phyloP scores from a whole-genome alignment of 306 rosid species.

The Purshia tridentata region DNA sequence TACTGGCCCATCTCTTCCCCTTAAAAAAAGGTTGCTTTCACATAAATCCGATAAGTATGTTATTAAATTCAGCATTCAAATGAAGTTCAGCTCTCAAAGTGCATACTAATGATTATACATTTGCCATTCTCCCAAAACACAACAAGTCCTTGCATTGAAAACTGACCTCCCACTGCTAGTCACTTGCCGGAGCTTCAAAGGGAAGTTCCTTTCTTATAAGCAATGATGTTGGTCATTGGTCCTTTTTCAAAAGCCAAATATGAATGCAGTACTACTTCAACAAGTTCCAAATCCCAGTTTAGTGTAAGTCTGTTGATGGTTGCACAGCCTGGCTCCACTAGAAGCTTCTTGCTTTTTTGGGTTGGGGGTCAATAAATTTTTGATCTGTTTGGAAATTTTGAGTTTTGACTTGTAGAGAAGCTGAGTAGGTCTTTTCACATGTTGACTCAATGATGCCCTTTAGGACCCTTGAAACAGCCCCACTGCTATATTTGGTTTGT shows the following conservation, averaged over 20 bases:
- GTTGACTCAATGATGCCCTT: slow-evolving; percentile 30
- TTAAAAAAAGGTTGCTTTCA: slow-evolving; percentile 5
- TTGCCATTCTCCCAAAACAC: slow-evolving; percentile 15
- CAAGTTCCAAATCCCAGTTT: slow-evolving; percentile 1
- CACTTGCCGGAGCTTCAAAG: slow-evolving; percentile 11
- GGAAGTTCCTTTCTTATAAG: neutral
- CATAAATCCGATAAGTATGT: slow-evolving; percentile 10
- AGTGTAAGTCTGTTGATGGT: slow-evolving; percentile 10
- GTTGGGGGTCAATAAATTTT: slow-evolving; percentile 3
- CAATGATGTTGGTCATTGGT: slow-evolving; percentile 26
- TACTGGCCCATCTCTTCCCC: neutral
- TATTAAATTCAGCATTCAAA: slow-evolving; percentile 38
- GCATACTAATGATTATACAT: slow-evolving; percentile 13
- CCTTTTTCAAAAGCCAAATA: slow-evolving; percentile 29
- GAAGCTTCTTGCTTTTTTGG: slow-evolving; percentile 24
- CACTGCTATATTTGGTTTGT: neutral
- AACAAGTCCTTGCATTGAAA: slow-evolving; percentile 19
- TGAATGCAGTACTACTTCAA: slow-evolving; percentile 9
- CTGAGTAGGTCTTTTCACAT: neutral
- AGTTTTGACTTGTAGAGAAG: neutral
- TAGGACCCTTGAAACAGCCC: slow-evolving; percentile 10
- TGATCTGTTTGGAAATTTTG: neutral
- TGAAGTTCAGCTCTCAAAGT: slow-evolving; percentile 15
- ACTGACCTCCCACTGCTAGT: slow-evolving; percentile 18
- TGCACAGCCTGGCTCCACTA: slow-evolving; percentile 12